Evolutionary conservation across 345 rosid genomes (phyloP).

Genomic region (Eucalyptus grandis): DNA sequence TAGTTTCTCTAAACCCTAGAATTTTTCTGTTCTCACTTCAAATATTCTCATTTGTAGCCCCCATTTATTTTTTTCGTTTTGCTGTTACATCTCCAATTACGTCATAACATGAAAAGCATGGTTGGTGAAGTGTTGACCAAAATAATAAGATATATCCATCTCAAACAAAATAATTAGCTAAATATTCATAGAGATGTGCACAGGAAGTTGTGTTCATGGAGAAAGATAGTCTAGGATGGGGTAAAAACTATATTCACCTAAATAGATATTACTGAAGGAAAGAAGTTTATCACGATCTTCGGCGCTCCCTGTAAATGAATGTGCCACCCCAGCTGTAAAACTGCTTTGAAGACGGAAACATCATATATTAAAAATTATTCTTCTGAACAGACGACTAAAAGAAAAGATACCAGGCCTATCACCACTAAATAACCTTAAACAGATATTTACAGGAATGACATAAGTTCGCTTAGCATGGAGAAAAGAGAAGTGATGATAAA

Average conservation of each 20-base stretch:
- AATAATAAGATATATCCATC: not conserved
- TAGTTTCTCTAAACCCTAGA: not conserved
- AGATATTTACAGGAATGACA: not conserved
- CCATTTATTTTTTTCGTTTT: not conserved
- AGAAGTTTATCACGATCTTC: slow-evolving; percentile 73
- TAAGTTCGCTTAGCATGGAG: not conserved
- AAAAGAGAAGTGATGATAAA: not conserved
- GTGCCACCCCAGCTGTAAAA: slow-evolving; percentile 74
- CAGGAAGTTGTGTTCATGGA: not conserved
- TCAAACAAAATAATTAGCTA: not conserved
- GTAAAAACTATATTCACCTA: slow-evolving; percentile 32
- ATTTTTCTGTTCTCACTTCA: not conserved
- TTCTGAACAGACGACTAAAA: not conserved
- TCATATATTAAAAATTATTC: not conserved
- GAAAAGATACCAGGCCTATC: not conserved
- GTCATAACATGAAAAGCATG: not conserved
- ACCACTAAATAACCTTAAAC: not conserved
- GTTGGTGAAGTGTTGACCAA: not conserved
- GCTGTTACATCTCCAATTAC: not conserved
- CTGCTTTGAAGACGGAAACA: slow-evolving; percentile 6
- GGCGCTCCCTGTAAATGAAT: slow-evolving; percentile 85
- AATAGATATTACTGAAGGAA: slow-evolving; percentile 53
- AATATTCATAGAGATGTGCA: not conserved
- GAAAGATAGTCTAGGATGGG: not conserved
- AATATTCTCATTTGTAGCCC: not conserved